These are phyloP conservation scores for Diaporthe humulicola DNA, from an alignment of 2,329 filamentous ascomycete genomes.

Conservation along the genomic window DNA sequence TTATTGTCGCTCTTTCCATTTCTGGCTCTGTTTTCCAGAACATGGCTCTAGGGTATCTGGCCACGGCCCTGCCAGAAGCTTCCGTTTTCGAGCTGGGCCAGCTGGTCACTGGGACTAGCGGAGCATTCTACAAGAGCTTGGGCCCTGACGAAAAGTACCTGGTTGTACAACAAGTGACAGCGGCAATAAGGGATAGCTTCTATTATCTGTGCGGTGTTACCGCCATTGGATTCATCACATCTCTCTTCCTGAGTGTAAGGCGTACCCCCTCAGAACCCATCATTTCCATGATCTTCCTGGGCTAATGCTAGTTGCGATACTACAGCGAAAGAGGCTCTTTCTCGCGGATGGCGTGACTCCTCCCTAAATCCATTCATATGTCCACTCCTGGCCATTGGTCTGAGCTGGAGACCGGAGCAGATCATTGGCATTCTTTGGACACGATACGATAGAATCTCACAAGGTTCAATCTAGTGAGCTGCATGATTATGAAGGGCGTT, in stretches of 20 bases:
- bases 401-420: not conserved
- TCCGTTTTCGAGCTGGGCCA: not conserved
- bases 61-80: slow-evolving; percentile 21
- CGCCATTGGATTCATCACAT: slow-evolving; percentile 38
- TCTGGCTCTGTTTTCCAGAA: slow-evolving; percentile 39
- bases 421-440: no score
- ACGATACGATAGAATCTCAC: no score
- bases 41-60: slow-evolving; percentile 32
- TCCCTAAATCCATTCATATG: not conserved
- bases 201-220: slow-evolving; percentile 32
- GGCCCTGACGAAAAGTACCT: not conserved
- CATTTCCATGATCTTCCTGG: accelerated
- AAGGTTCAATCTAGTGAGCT: no score
- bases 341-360: not conserved
- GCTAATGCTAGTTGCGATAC: not conserved
- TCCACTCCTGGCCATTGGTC: not conserved
- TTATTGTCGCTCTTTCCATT: slow-evolving; percentile 33
- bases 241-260: slow-evolving; percentile 38
- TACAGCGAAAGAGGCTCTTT: not conserved
- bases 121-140: slow-evolving; percentile 33
- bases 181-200: slow-evolving; percentile 35
- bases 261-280: not conserved
- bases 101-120: slow-evolving; percentile 36
- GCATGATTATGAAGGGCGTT: no score
- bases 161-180: slow-evolving; percentile 37